A percentile compares a stretch with the other conserved stretches of the same genome.
These are phyloP conservation scores for Tolypocladium nubicola DNA, from an alignment of 2,329 filamentous ascomycete species.

Conservation along the genomic window DNA sequence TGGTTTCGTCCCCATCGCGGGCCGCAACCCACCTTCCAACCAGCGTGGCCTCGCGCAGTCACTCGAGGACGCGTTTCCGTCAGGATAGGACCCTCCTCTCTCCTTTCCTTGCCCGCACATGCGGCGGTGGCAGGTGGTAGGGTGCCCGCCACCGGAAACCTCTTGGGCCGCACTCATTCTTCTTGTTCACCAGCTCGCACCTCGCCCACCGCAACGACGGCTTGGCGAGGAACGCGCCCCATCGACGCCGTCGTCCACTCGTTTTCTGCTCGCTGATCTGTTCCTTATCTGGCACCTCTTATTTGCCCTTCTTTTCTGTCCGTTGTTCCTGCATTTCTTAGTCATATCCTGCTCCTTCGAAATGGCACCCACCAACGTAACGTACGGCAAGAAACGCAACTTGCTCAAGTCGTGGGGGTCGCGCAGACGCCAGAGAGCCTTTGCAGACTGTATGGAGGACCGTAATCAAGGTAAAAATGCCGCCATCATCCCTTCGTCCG, in stretches of 20 bases:
- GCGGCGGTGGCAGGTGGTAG: neutral
- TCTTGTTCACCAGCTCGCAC: neutral
- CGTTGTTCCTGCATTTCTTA: neutral
- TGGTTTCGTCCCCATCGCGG: neutral
- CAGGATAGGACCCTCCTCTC: neutral
- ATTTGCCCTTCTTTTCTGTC: no score
- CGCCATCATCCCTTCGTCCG: neutral
- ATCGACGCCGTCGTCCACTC: neutral
- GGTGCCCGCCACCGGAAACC: neutral
- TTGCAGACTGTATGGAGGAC: slow-evolving; percentile 6
- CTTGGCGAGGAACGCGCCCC: neutral
- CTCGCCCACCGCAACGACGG: neutral
- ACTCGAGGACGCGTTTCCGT: neutral
- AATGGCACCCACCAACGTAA: slow-evolving; percentile 15
- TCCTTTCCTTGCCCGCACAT: neutral
- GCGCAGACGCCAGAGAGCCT: slow-evolving; percentile 12
- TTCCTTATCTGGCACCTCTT: neutral
- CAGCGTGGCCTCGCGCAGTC: neutral
- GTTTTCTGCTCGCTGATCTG: neutral
- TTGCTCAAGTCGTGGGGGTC: slow-evolving; percentile 17
- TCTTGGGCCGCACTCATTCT: neutral
- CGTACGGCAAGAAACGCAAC: slow-evolving; percentile 18
- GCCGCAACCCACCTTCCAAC: neutral
- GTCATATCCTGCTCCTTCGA: neutral
- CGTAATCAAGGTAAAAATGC: slow-evolving; percentile 9